These are phyloP conservation scores for Backusella mclennaniae DNA, from an alignment of 192 early-diverging fungal genomes.

Conservation along the genomic window DNA sequence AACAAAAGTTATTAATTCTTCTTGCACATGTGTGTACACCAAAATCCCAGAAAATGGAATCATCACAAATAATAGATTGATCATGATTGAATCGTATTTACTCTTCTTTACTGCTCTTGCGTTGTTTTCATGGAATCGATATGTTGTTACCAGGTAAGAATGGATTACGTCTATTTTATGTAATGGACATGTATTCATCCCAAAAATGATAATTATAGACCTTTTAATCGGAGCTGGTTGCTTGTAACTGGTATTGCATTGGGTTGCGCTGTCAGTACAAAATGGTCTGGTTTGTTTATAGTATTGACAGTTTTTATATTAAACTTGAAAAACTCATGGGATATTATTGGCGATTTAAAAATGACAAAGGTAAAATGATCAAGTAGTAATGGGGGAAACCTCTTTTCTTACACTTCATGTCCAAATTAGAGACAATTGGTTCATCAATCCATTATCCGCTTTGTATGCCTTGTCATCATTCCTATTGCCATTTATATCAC, in stretches of 20 bases:
- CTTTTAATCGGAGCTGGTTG: conserved; percentile 75
- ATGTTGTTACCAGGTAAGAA: conserved; percentile 52
- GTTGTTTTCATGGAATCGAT: conserved; percentile 82
- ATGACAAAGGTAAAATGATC: conserved; percentile 34
- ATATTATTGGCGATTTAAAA: conserved; percentile 70
- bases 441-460: conserved; percentile 80
- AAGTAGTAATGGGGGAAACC: background rate
- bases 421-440: conserved; percentile 5
- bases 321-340: conserved; percentile 85
- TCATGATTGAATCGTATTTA: conserved; percentile 88
- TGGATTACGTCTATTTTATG: background rate
- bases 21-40: background rate
- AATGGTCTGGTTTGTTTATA: conserved; percentile 94
- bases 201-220: conserved; percentile 28
- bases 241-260: conserved; percentile 78
- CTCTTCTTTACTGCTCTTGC: conserved; percentile 82
- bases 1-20: background rate
- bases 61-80: conserved; percentile 84
- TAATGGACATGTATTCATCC: background rate
- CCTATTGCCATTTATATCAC: conserved; percentile 79
- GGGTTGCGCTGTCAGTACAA: conserved; percentile 73
- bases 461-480: conserved; percentile 78
- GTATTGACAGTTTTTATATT: conserved; percentile 84
- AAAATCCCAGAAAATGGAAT: conserved; percentile 73
- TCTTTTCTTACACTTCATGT: background rate